Conservation (phyloP, 257 asterid genomes). For the Penstemon barbatus region DNA sequence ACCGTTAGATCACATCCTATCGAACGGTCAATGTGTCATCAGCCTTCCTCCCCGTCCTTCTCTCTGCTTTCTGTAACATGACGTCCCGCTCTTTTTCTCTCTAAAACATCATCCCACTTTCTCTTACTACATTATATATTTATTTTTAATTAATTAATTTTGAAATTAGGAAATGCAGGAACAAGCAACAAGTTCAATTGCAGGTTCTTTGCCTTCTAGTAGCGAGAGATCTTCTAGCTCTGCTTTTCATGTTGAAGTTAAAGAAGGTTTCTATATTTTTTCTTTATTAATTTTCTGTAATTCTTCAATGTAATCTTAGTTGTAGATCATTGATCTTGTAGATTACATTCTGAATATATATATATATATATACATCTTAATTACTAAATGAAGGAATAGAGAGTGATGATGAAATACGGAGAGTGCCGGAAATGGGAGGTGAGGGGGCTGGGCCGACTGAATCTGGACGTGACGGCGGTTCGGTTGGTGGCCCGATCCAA, state of each 20-base stretch:
- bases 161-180: slow-evolving; percentile 52
- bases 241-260: slow-evolving; percentile 54
- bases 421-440: slow-evolving; percentile 96
- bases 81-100: slow-evolving; percentile 69
- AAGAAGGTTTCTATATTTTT: slow-evolving; percentile 44
- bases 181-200: slow-evolving; percentile 60
- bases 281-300: not conserved
- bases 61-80: slow-evolving; percentile 30
- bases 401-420: slow-evolving; percentile 96
- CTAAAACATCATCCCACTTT: not conserved
- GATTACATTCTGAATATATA: no score
- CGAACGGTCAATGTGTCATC: slow-evolving; percentile 44
- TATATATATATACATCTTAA: no score
- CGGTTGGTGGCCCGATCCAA: slow-evolving; percentile 53
- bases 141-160: no score
- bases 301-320: no score
- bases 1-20: slow-evolving; percentile 49
- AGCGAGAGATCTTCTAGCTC: slow-evolving; percentile 82
- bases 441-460: slow-evolving; percentile 56
- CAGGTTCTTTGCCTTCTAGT: slow-evolving; percentile 64
- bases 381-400: slow-evolving; percentile 64
- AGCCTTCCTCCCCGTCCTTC: slow-evolving; percentile 18
- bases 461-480: slow-evolving; percentile 60
- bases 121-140: slow-evolving; percentile 4
- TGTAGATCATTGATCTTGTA: no score